Percentiles rank a stretch among this genome's conserved stretches.
Evolutionary conservation across 495 filamentous ascomycete genomes (phyloP).

Genomic region (Hypoxylon rickii): DNA sequence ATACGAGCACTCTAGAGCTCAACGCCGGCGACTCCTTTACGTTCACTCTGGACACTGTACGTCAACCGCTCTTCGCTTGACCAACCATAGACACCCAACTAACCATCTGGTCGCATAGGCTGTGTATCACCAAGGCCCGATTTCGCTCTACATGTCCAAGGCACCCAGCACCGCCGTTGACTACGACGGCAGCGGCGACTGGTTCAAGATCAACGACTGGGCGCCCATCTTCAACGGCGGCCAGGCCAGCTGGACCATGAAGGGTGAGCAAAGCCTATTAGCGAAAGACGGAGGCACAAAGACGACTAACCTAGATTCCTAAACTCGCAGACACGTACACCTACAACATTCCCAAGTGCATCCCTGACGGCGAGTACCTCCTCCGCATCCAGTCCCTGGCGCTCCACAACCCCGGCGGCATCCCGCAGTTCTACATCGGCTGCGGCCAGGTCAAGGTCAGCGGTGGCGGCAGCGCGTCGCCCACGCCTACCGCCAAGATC

Average conservation of each 20-base stretch:
- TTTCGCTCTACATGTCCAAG: slow-evolving; percentile 62
- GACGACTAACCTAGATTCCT: background rate
- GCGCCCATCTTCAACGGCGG: slow-evolving; percentile 45
- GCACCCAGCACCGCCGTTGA: slow-evolving; percentile 46
- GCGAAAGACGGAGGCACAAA: background rate
- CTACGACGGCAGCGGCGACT: slow-evolving; percentile 57
- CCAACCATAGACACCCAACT: too few relatives aligned
- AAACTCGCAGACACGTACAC: slow-evolving; percentile 46
- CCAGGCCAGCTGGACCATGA: slow-evolving; percentile 47
- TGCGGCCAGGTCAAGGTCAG: slow-evolving; percentile 65
- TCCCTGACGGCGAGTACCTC: slow-evolving; percentile 64
- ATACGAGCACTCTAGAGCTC: slow-evolving; percentile 51
- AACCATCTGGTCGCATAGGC: too few relatives aligned
- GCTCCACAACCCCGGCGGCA: slow-evolving; percentile 61
- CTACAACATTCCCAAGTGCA: slow-evolving; percentile 58
- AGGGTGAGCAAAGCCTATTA: slow-evolving; percentile 30
- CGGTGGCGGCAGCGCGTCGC: slow-evolving; percentile 54
- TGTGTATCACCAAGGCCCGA: slow-evolving; percentile 65
- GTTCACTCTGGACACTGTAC: slow-evolving; percentile 53
- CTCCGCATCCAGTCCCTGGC: slow-evolving; percentile 65
- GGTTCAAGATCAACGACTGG: slow-evolving; percentile 60
- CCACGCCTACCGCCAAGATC: slow-evolving; percentile 53
- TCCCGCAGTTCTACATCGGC: slow-evolving; percentile 58
- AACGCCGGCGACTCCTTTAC: slow-evolving; percentile 58
- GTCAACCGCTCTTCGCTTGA: too few relatives aligned